phyloP scores from a whole-genome alignment of 1,284 basidiomycete species.

The Malassezia obtusa region DNA sequence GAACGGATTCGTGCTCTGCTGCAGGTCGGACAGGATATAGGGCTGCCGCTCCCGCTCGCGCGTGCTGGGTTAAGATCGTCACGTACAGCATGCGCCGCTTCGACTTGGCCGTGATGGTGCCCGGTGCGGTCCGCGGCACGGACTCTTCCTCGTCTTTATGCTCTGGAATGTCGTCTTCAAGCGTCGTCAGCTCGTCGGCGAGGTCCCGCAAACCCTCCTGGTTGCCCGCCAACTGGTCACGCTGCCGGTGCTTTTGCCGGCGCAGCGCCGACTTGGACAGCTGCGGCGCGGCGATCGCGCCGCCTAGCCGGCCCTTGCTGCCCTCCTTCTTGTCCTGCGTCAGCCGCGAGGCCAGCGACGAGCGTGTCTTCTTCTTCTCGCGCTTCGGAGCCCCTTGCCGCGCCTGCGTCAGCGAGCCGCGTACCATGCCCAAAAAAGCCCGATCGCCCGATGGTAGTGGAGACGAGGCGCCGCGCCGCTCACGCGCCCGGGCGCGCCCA shows the following conservation, averaged over 20 bases:
- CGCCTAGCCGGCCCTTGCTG: neutral
- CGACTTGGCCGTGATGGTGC: neutral
- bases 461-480: neutral
- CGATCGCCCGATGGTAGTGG: slow-evolving; percentile 1
- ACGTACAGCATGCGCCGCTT: slow-evolving; percentile 8
- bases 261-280: slow-evolving; percentile 33
- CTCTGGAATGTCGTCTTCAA: neutral
- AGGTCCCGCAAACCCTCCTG: slow-evolving; percentile 31
- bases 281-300: neutral
- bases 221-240: slow-evolving; percentile 37
- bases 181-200: slow-evolving; percentile 14
- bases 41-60: slow-evolving; percentile 34
- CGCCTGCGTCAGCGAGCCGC: neutral
- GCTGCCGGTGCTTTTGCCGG: slow-evolving; percentile 29
- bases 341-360: slow-evolving; percentile 5
- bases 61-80: neutral
- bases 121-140: neutral
- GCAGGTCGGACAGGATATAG: slow-evolving; percentile 31
- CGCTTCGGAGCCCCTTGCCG: neutral
- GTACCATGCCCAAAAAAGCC: neutral
- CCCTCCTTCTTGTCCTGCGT: neutral
- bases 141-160: neutral
- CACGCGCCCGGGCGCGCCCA: neutral
- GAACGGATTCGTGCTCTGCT: slow-evolving; percentile 33
- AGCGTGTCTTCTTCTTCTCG: slow-evolving; percentile 14